Base-by-base conservation (phyloP, 2,329 filamentous ascomycete genomes). In the Calonectria ilicicola region DNA sequence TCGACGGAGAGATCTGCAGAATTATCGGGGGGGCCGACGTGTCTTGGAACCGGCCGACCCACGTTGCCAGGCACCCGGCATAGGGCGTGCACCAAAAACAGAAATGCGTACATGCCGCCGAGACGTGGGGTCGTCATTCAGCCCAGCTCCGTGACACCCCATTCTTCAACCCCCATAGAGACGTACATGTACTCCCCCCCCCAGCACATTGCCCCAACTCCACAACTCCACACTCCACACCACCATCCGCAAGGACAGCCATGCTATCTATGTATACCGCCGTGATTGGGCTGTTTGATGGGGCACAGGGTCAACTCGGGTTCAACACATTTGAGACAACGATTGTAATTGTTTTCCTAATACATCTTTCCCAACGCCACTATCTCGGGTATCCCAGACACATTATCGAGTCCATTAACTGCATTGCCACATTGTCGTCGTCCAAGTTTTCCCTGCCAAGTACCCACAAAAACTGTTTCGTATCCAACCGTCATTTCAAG, bases 371-470 rank as follows among this genome's bases (percentile, higher is more conserved):
- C 19, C 29, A 63, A 63, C 63, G 53, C 46, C 26, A 38, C 42
- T 51, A 51, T 62, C 35, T 56, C 21, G 69, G 64, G 69, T 71
- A 71, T 71, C 69, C 69, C 47, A 63, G n/a, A 51, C 56, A 15
- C 47, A 67, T 46, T 56, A 64, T 35, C 44, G 40, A 63, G 17
- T 51, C 38, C 63, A 40, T 58, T 58, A 19, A 19, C 21, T 7
- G 32, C 53, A 40, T 40, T 40, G 51, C 32, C 53, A 23, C 46
- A 49, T 67, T 29, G 27, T 19, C 27, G 26, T 60, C 32, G 47
- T 58, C 35, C 67, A 62, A 56, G 21, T 6, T 46, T 46, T n/a
- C 4, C 19, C 42, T 32, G 2, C 7, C 23, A n/a, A 19, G 1
- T 23, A 21, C 23, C 44, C 58, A 21, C 35, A 29, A 27, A 27